Evolutionary conservation across 768 basidiomycete species (phyloP).

Genomic region (Kwoniella newhampshirensis): DNA sequence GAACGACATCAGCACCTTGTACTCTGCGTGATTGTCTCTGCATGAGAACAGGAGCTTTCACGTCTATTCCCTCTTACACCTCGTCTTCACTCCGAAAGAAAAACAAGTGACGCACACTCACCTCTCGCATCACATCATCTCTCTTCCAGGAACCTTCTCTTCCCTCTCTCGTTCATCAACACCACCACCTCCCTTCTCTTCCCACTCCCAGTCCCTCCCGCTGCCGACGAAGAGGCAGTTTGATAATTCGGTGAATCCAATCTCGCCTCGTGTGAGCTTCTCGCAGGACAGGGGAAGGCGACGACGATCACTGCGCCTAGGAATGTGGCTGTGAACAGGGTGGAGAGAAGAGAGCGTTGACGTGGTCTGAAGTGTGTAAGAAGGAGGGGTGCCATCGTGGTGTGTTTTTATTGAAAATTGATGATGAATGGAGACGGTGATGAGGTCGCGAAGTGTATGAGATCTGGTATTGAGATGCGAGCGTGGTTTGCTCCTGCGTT

Average conservation of each 20-base stretch:
- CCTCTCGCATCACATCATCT: conserved; percentile 18
- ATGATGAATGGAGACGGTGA: neutral
- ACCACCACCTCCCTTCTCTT: conserved; percentile 44
- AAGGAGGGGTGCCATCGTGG: conserved; percentile 51
- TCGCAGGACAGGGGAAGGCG: conserved; percentile 52
- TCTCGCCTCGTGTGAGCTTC: conserved; percentile 23
- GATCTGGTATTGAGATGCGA: neutral
- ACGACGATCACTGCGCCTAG: conserved; percentile 52
- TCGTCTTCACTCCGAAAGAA: no score
- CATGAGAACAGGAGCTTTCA: no score
- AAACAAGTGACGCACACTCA: no score
- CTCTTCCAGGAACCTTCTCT: conserved; percentile 44
- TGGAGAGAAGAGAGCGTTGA: conserved; percentile 51
- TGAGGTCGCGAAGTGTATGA: neutral
- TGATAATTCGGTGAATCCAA: conserved; percentile 8
- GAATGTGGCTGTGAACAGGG: conserved; percentile 52
- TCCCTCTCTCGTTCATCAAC: conserved; percentile 50
- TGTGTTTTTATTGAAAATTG: neutral
- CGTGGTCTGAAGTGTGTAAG: conserved; percentile 47
- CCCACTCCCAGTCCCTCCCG: neutral
- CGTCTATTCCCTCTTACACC: no score
- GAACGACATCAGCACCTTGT: no score
- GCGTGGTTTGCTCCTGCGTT: no score
- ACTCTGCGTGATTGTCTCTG: no score
- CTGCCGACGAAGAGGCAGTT: conserved; percentile 6